phyloP scores from a whole-genome alignment of 208 protist species.

The Acanthamoeba triangularis region DNA sequence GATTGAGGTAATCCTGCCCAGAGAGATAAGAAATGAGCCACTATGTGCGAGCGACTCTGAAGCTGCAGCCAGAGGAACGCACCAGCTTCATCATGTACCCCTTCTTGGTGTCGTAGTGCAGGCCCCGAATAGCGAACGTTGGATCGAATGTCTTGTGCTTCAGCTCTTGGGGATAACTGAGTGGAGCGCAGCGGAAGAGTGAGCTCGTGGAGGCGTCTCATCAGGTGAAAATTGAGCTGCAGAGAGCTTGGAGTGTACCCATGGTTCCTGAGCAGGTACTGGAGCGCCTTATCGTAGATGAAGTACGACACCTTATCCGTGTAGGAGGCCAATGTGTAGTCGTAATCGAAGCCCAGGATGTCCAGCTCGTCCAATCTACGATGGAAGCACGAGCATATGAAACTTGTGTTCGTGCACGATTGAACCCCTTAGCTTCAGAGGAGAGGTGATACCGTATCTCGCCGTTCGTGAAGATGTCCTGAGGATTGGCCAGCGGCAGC shows the following conservation, averaged over 20 bases:
- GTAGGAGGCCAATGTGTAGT: slow-evolving; percentile 83
- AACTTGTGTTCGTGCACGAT: no score
- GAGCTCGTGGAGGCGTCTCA: not conserved
- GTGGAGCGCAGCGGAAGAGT: not conserved
- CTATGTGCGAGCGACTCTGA: no score
- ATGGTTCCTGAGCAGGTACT: slow-evolving; percentile 78
- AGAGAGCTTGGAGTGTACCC: not conserved
- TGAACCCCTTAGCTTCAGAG: not conserved
- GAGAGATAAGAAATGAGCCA: not conserved
- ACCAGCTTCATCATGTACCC: slow-evolving; percentile 83
- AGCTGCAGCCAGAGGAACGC: not conserved
- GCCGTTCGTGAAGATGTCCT: slow-evolving; percentile 68
- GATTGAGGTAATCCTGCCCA: slow-evolving; percentile 78
- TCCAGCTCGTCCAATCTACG: slow-evolving; percentile 69
- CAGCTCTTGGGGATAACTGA: slow-evolving; percentile 51
- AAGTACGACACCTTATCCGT: slow-evolving; percentile 81
- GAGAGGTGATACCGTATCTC: not conserved
- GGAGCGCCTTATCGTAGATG: slow-evolving; percentile 79
- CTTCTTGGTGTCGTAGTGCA: slow-evolving; percentile 80
- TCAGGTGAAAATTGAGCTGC: not conserved
- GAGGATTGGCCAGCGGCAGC: slow-evolving; percentile 26
- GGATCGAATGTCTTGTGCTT: slow-evolving; percentile 29
- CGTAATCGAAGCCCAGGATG: slow-evolving; percentile 84
- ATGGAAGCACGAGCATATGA: not conserved
- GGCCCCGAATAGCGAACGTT: slow-evolving; percentile 66